Base-by-base conservation (phyloP, 2,329 filamentous ascomycete species). In the Macroventuria anomochaeta region DNA sequence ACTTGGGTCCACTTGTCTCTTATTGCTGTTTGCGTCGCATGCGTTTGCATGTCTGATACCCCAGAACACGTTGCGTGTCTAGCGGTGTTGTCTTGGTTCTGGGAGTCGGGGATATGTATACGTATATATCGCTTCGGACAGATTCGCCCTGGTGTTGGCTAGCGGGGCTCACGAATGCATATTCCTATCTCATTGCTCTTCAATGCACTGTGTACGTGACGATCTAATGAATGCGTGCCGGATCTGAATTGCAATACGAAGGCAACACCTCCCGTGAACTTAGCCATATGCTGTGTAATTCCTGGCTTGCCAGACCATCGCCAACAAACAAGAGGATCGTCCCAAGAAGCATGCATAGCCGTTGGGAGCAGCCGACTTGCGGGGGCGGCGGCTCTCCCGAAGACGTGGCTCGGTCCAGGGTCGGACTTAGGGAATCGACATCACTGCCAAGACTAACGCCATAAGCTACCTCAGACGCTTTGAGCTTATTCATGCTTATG, bases 131-230 rank as follows among this genome's bases (percentile, higher is more conserved):
- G 21, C 29, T 50, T 29, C 25, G 26, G 36, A n/a, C n/a, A 15
- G 50, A 34, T 49, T 44, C 56, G 59, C 55, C 62, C 57, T 53
- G 59, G 57, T 18, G 12, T 37, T 41, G 3, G 49, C 34, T 52
- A 58, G 17, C 59, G 36, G 54, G 61, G 59, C 57, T 34, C 7
- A 40, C 51, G 55, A 62, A 54, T 59, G 42, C 58, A 56, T 52
- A 46, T 42, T 52, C 15, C 55, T 43, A 44, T 39, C 34, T 36
- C n/a, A 15, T 5, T 12, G 17, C 31, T 17, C 31, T 33, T n/a
- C 12, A 18, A 5, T 33, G 31, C 31, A 33, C n/a, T n/a, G n/a
- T 25, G 23, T 5, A 25, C 23, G 5, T 25, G 23, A 25, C 8
- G 23, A 5, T 25, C 5, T 5, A 25, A 8, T 25, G 23, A 25